A percentile compares a stretch with the other conserved stretches of the same genome.
Conservation (phyloP, 495 filamentous ascomycete species). For the Hypoxylon lienhwacheense region DNA sequence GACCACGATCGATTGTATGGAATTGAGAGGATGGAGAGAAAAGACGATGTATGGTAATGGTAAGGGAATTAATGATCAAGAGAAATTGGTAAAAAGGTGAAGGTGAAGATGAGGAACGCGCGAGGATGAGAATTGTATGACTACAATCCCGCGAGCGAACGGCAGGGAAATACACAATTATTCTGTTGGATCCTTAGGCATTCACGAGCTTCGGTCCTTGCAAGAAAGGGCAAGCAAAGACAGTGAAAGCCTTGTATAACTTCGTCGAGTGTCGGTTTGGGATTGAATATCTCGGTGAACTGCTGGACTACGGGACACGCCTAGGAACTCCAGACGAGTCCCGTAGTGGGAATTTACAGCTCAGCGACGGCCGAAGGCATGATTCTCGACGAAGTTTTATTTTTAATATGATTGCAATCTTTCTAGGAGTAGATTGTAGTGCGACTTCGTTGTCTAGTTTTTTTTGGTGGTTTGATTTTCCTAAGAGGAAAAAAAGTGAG, state of each 20-base stretch:
- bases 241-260: slow-evolving; percentile 56
- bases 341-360: slow-evolving; percentile 92
- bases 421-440: slow-evolving; percentile 49
- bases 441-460: slow-evolving; percentile 71
- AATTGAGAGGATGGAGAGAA: slow-evolving; percentile 9
- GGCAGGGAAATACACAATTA: slow-evolving; percentile 25
- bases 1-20: slow-evolving; percentile 1
- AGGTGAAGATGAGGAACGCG: slow-evolving; percentile 28
- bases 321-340: slow-evolving; percentile 51
- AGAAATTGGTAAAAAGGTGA: slow-evolving; percentile 8
- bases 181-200: slow-evolving; percentile 36
- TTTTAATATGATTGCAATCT: slow-evolving; percentile 41
- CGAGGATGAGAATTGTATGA: slow-evolving; percentile 13
- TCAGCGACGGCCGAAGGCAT: slow-evolving; percentile 88
- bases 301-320: slow-evolving; percentile 71
- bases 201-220: slow-evolving; percentile 21
- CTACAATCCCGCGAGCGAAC: slow-evolving; percentile 15
- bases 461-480: slow-evolving; percentile 41
- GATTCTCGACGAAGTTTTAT: slow-evolving; percentile 77
- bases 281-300: slow-evolving; percentile 77
- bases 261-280: slow-evolving; percentile 72
- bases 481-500: slow-evolving; percentile 39
- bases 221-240: slow-evolving; percentile 41
- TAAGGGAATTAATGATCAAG: too few species aligned
- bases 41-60: too few species aligned